Evolutionary conservation across 768 basidiomycete genomes (phyloP).

Genomic region (Trametes cinnabarina): DNA sequence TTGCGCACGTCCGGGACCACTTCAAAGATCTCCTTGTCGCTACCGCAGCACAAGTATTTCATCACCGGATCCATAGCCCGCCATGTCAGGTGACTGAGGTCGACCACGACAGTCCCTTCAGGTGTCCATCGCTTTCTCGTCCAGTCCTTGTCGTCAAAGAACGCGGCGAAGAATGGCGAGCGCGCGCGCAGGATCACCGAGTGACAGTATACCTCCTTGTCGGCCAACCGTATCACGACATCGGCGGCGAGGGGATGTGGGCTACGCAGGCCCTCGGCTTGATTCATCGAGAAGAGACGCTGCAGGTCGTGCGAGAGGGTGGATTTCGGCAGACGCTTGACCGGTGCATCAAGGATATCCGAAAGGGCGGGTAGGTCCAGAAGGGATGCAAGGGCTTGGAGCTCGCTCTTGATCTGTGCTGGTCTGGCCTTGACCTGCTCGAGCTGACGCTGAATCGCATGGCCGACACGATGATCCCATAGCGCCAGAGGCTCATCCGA

Average conservation of each 20-base stretch:
- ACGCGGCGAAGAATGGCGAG: conserved; percentile 77
- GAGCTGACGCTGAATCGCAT: conserved; percentile 42
- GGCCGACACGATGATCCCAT: conserved; percentile 74
- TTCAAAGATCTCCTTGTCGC: conserved; percentile 66
- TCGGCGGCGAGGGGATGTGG: conserved; percentile 49
- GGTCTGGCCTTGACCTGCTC: conserved; percentile 41
- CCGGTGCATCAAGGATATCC: conserved; percentile 55
- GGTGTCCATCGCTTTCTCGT: conserved; percentile 54
- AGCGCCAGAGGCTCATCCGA: conserved; percentile 77
- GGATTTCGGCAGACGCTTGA: conserved; percentile 51
- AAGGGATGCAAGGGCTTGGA: conserved; percentile 54
- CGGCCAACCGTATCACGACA: conserved; percentile 67
- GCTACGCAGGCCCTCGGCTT: conserved; percentile 12
- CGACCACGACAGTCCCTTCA: conserved; percentile 56
- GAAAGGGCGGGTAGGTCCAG: conserved; percentile 57
- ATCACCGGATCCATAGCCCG: conserved; percentile 74
- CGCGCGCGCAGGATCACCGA: conserved; percentile 79
- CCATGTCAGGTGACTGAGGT: conserved; percentile 73
- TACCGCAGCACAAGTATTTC: conserved; percentile 73
- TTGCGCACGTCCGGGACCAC: conserved; percentile 57
- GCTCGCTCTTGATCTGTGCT: conserved; percentile 56
- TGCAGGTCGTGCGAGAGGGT: conserved; percentile 52
- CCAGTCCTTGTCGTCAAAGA: conserved; percentile 87
- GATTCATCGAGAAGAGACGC: conserved; percentile 45
- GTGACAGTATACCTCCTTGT: conserved; percentile 63